These are phyloP conservation scores for Cercospora sojina DNA, from an alignment of 2,329 filamentous ascomycete genomes.

Conservation along the genomic window DNA sequence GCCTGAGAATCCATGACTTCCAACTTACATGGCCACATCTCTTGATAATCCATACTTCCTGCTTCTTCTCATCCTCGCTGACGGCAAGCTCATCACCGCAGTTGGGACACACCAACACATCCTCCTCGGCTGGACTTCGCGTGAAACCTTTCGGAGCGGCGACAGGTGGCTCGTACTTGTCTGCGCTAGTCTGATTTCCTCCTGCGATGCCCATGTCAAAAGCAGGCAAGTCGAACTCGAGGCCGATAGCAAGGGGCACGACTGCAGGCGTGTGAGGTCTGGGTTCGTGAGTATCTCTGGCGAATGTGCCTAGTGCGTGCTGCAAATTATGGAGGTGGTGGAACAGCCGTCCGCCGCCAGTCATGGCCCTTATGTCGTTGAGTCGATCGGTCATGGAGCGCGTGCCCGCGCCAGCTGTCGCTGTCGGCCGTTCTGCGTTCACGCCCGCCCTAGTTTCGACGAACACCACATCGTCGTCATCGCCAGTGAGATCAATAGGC, in stretches of 20 bases:
- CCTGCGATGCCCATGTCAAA: slow-evolving; percentile 45
- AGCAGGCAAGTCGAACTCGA: slow-evolving; percentile 44
- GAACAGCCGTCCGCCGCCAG: not conserved
- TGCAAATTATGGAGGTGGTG: not conserved
- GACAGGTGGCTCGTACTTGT: slow-evolving; percentile 62
- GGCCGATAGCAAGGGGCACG: slow-evolving; percentile 6
- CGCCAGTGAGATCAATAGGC: slow-evolving; percentile 38
- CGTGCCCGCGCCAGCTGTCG: slow-evolving; percentile 29
- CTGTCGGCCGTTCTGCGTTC: slow-evolving; percentile 29
- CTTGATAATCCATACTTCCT: slow-evolving; percentile 90
- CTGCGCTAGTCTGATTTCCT: slow-evolving; percentile 35
- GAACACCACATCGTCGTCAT: slow-evolving; percentile 36
- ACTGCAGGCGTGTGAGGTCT: not conserved
- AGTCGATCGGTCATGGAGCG: slow-evolving; percentile 17
- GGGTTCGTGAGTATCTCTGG: not conserved
- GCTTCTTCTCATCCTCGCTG: slow-evolving; percentile 65
- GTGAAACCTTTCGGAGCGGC: slow-evolving; percentile 75
- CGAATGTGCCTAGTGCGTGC: not conserved
- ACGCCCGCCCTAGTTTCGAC: slow-evolving; percentile 27
- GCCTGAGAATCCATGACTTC: not conserved
- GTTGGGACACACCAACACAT: slow-evolving; percentile 77
- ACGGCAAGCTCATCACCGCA: slow-evolving; percentile 82
- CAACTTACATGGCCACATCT: slow-evolving; percentile 81
- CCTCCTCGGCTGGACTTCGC: slow-evolving; percentile 68
- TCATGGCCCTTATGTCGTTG: slow-evolving; percentile 1